Evolutionary conservation across 176 grass and related monocot genomes (phyloP).

Genomic region (Rhynchospora breviuscula): DNA sequence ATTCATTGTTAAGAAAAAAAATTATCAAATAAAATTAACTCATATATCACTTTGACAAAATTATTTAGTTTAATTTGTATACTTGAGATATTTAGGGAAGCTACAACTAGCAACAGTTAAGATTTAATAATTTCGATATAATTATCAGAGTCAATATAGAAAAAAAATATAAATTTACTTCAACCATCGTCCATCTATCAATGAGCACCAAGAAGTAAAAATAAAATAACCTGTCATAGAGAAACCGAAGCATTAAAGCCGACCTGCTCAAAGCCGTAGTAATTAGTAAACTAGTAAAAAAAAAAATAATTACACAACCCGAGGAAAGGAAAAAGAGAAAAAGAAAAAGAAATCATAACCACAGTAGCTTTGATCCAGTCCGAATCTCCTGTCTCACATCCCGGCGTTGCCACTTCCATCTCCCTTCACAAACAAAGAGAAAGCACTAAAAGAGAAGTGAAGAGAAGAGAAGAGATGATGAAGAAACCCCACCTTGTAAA

Average conservation of each 20-base stretch:
- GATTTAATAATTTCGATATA: too few species aligned
- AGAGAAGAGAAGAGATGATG: background rate
- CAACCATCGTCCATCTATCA: too few species aligned
- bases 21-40: too few species aligned
- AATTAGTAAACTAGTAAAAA: background rate
- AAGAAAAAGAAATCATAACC: constrained; percentile 4
- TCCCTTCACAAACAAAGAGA: background rate
- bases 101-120: too few species aligned
- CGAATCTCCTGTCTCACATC: background rate
- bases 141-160: too few species aligned
- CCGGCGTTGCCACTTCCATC: background rate
- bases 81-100: too few species aligned
- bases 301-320: background rate
- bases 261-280: background rate
- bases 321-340: constrained; percentile 8
- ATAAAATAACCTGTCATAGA: background rate
- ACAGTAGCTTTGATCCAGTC: background rate
- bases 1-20: too few species aligned
- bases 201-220: background rate
- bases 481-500: background rate
- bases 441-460: background rate
- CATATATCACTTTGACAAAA: too few species aligned
- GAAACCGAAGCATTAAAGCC: background rate
- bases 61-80: too few species aligned
- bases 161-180: too few species aligned